Percentiles rank a stretch among this genome's conserved stretches.
Conservation (phyloP, 768 basidiomycete species). For the Suillus placidus region DNA sequence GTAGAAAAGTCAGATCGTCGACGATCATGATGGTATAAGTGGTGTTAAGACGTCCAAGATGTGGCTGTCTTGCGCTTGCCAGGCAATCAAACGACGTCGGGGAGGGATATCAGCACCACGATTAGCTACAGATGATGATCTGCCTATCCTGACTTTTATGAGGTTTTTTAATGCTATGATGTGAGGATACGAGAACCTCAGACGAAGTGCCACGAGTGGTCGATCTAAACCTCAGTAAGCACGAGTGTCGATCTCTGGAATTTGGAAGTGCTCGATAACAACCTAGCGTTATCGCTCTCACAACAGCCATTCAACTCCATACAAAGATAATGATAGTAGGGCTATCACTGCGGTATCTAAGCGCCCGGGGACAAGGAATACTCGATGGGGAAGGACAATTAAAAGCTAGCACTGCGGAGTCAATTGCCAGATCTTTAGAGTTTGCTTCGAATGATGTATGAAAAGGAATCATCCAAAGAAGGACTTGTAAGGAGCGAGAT, state of each 20-base stretch:
- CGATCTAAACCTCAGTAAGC: neutral
- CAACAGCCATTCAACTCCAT: too few relatives aligned
- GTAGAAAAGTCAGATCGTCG: neutral
- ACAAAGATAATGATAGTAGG: neutral
- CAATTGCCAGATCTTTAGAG: neutral
- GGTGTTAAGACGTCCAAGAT: neutral
- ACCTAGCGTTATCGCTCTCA: neutral
- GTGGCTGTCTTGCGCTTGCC: neutral
- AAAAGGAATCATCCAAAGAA: neutral
- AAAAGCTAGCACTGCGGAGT: neutral
- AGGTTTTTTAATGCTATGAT: neutral
- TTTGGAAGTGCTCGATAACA: neutral
- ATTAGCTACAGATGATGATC: neutral
- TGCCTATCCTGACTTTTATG: neutral
- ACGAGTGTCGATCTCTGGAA: neutral
- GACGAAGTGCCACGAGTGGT: neutral
- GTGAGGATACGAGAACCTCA: neutral
- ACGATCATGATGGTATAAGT: neutral
- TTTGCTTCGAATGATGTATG: slow-evolving; percentile 8
- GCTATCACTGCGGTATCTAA: neutral
- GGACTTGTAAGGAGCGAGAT: neutral
- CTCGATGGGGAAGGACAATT: neutral
- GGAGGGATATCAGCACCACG: neutral
- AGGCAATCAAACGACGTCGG: neutral
- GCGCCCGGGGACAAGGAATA: neutral